phyloP scores from a whole-genome alignment of 805 yeast species.

The Debaryomyces castellii region DNA sequence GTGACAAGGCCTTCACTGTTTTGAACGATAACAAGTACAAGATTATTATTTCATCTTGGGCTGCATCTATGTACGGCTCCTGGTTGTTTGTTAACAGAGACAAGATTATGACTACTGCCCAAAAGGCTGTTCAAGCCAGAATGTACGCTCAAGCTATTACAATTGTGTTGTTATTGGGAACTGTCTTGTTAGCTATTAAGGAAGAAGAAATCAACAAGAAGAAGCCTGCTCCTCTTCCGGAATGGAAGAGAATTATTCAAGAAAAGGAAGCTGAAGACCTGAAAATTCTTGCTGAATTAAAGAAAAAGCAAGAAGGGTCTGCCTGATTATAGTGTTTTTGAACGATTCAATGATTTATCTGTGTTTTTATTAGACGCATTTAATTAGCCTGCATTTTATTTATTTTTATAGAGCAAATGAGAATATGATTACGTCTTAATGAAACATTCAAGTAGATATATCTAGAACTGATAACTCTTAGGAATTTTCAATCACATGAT shows the following conservation, averaged over 20 bases:
- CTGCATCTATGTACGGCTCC: slow-evolving; percentile 56
- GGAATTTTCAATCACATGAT: background rate
- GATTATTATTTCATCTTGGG: slow-evolving; percentile 37
- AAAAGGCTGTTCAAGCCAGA: slow-evolving; percentile 84
- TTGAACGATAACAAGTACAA: slow-evolving; percentile 35
- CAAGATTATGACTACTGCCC: slow-evolving; percentile 69
- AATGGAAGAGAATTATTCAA: slow-evolving; percentile 30
- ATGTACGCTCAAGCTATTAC: slow-evolving; percentile 88
- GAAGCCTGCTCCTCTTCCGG: slow-evolving; percentile 30
- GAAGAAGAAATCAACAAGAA: slow-evolving; percentile 47
- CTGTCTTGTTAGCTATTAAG: slow-evolving; percentile 64
- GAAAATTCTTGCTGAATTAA: slow-evolving; percentile 10
- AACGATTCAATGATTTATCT: background rate
- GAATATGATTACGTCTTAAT: background rate
- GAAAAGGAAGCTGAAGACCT: slow-evolving; percentile 21
- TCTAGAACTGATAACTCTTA: too few relatives aligned
- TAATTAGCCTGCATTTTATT: background rate
- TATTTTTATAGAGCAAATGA: background rate
- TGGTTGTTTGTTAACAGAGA: slow-evolving; percentile 75
- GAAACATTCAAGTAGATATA: too few relatives aligned
- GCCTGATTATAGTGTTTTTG: background rate
- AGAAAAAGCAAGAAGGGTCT: slow-evolving; percentile 1
- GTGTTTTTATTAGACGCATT: background rate
- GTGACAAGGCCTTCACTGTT: slow-evolving; percentile 28
- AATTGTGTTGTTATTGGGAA: slow-evolving; percentile 65